phyloP scores from a whole-genome alignment of 768 basidiomycete genomes.

The Daedalea quercina region DNA sequence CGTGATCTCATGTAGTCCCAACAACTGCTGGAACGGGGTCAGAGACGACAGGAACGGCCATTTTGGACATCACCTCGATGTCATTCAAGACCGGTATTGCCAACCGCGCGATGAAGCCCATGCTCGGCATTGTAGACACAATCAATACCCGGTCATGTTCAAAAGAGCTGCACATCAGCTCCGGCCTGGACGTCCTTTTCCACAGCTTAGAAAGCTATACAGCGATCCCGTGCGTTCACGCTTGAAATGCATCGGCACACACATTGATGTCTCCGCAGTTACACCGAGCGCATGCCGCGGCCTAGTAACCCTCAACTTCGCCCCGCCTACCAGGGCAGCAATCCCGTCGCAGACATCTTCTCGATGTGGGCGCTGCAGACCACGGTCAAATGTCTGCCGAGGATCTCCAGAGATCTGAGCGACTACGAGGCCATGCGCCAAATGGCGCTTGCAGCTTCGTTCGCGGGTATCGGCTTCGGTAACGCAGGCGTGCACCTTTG shows the following conservation, averaged over 20 bases:
- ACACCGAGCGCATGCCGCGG: slow-evolving; percentile 83
- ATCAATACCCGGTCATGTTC: slow-evolving; percentile 90
- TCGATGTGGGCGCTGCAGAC: slow-evolving; percentile 89
- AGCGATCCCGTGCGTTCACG: slow-evolving; percentile 70
- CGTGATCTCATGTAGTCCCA: slow-evolving; percentile 35
- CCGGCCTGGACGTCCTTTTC: slow-evolving; percentile 95
- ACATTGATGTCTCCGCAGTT: slow-evolving; percentile 35
- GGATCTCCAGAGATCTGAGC: slow-evolving; percentile 70
- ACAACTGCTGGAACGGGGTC: slow-evolving; percentile 86
- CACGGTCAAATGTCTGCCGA: slow-evolving; percentile 83
- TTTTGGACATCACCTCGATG: slow-evolving; percentile 86
- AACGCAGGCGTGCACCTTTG: slow-evolving; percentile 91
- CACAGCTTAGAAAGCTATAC: slow-evolving; percentile 95
- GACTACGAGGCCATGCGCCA: slow-evolving; percentile 82
- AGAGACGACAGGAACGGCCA: slow-evolving; percentile 93
- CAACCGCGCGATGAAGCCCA: slow-evolving; percentile 83
- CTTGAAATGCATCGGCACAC: not conserved
- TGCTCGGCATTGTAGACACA: slow-evolving; percentile 76
- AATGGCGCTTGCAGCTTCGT: slow-evolving; percentile 91
- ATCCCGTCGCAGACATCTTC: slow-evolving; percentile 94
- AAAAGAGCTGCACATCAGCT: slow-evolving; percentile 77
- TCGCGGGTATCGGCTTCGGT: slow-evolving; percentile 93
- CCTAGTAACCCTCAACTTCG: slow-evolving; percentile 86
- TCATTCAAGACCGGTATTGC: slow-evolving; percentile 98
- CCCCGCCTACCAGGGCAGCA: slow-evolving; percentile 91